These are phyloP conservation scores for Cutaneotrichosporon sp. DNA, from an alignment of 1,284 basidiomycete genomes.

Conservation along the genomic window DNA sequence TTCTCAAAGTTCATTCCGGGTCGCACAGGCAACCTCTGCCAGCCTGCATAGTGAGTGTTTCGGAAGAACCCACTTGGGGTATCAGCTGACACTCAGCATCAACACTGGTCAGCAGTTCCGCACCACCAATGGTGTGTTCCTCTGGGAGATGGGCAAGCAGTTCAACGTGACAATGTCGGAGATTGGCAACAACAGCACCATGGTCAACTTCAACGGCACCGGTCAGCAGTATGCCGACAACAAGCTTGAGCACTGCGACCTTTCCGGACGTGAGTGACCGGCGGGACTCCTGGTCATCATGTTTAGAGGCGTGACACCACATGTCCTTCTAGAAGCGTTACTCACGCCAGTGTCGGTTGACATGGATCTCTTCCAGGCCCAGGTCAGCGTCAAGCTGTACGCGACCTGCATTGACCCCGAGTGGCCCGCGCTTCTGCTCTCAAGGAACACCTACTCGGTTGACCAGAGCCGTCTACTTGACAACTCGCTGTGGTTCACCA, in stretches of 20 bases:
- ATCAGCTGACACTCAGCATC: constrained; percentile 17
- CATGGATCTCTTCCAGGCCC: constrained; percentile 25
- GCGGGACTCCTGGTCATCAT: neutral
- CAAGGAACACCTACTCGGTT: constrained; percentile 20
- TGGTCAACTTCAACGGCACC: constrained; percentile 26
- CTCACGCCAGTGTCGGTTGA: constrained; percentile 20
- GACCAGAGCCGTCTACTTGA: constrained; percentile 17
- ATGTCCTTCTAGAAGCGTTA: neutral
- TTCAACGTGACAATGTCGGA: constrained; percentile 21
- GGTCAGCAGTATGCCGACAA: constrained; percentile 24
- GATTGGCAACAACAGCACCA: constrained; percentile 14
- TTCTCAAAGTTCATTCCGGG: constrained; percentile 27
- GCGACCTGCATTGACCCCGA: constrained; percentile 30
- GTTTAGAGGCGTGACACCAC: neutral
- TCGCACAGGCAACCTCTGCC: constrained; percentile 18
- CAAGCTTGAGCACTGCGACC: constrained; percentile 24
- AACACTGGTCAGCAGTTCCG: constrained; percentile 23
- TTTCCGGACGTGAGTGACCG: constrained; percentile 18
- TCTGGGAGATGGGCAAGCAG: constrained; percentile 29
- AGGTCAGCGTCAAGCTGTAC: constrained; percentile 22
- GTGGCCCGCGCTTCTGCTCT: constrained; percentile 25
- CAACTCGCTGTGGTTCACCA: constrained; percentile 20
- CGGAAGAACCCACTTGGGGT: neutral
- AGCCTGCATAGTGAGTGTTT: constrained; percentile 24
- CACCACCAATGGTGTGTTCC: constrained; percentile 27